Base-by-base conservation (phyloP, 495 filamentous ascomycete species). In the Jackrogersella minutella region DNA sequence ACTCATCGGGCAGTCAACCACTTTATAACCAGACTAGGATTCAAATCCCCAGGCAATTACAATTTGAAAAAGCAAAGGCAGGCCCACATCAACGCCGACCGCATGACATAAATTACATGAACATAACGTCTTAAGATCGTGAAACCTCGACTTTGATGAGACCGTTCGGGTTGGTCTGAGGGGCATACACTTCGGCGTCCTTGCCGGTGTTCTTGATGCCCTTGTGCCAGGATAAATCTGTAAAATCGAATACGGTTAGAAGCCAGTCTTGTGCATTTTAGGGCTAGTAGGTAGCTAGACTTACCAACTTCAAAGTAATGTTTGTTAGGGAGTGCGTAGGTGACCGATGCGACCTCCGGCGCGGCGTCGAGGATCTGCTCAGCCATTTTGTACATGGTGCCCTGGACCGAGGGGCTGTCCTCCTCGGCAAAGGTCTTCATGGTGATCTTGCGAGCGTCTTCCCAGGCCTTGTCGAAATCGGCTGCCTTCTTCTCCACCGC, bases 311-410 rank as follows among this genome's bases (percentile, higher is more conserved):
- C 95, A 74, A 97, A 99, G 80, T 97, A 99, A 77, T 99, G 95
- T 81, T 97, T 97, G 80, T 99, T 99, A 17, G 95, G 95, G 73
- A 99, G 81, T 10, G 87, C 84, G 73, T 97, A 98, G 68, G 89
- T 86, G 34, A 93, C 91, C 10, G 85, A 80, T 39, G 91, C 87
- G 8, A 92, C 84, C 75, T 87, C 80, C 26, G 91, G 87, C 55
- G 84, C 92, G 22, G 81, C 86, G 14, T 82, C 91, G 66, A 99
- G 81, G 66, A 99, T 97, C 80, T 90, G 84, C 75, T 94, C 88
- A 59, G 85, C 86, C 95, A 99, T 99, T 84, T 96, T 94, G 79
- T 96, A 98, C 95, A 99, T 97, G 58, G 93, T 97, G 65, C 89
- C 88, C 84, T 99, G 95, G 14, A 99, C 95, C 71, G 91, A 94